A percentile compares a stretch with the other conserved stretches of the same genome.
Evolutionary conservation across 139 green algal genomes (phyloP).

Genomic region (Mychonastes homosphaera): DNA sequence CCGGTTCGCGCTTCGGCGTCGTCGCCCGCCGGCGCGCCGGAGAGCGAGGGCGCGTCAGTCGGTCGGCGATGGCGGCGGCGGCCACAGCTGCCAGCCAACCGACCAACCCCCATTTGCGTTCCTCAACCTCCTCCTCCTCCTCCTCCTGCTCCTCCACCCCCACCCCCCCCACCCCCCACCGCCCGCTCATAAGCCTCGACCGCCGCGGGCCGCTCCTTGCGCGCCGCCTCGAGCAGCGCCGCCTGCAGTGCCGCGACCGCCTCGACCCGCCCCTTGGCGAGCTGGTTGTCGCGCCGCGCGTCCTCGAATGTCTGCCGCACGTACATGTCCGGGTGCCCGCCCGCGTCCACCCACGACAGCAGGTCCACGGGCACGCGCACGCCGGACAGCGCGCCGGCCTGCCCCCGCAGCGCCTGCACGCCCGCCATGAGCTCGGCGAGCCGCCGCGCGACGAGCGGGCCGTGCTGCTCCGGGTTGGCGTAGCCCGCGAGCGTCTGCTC

Average conservation of each 20-base stretch:
- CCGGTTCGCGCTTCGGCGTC: too few relatives aligned
- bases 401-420: neutral
- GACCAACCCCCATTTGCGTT: too few relatives aligned
- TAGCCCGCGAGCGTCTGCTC: constrained; percentile 4
- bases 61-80: too few relatives aligned
- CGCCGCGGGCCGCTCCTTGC: too few relatives aligned
- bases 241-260: neutral
- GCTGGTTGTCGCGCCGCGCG: constrained; percentile 21
- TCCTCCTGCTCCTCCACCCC: too few relatives aligned
- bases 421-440: neutral
- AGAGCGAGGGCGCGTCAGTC: too few relatives aligned
- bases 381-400: neutral
- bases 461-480: neutral
- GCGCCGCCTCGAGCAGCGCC: neutral
- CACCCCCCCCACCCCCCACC: too few relatives aligned
- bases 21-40: too few relatives aligned
- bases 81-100: too few relatives aligned
- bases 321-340: constrained; percentile 27
- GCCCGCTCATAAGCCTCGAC: too few relatives aligned
- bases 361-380: neutral
- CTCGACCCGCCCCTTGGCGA: constrained; percentile 20
- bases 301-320: constrained; percentile 6
- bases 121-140: too few relatives aligned
- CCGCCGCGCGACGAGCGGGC: neutral
- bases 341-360: constrained; percentile 18